Evolutionary conservation across 345 rosid species (phyloP).

Genomic region (Pistacia vera): DNA sequence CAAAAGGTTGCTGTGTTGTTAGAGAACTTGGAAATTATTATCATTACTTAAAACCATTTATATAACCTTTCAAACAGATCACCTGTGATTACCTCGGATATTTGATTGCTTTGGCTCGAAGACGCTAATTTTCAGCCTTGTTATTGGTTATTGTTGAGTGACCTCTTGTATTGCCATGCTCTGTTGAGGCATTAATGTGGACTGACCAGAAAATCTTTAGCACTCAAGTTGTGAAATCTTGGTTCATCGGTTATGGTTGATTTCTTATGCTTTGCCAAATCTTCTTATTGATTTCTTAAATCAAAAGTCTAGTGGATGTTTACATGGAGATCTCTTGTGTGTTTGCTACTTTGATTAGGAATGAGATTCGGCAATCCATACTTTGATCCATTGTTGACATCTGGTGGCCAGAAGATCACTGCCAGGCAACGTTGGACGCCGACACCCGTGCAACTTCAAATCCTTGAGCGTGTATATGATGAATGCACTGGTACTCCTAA

Average conservation of each 20-base stretch:
- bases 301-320: not conserved
- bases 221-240: too few relatives aligned
- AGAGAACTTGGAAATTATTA: not conserved
- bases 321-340: not conserved
- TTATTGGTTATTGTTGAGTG: too few relatives aligned
- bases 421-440: slow-evolving; percentile 82
- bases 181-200: too few relatives aligned
- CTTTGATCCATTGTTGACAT: slow-evolving; percentile 41
- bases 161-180: too few relatives aligned
- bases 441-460: slow-evolving; percentile 53
- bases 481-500: slow-evolving; percentile 59
- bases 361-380: slow-evolving; percentile 39
- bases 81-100: too few relatives aligned
- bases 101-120: too few relatives aligned
- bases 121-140: too few relatives aligned
- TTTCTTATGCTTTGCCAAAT: too few relatives aligned
- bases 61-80: too few relatives aligned
- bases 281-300: too few relatives aligned
- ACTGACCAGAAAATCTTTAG: too few relatives aligned
- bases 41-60: not conserved
- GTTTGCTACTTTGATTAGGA: slow-evolving; percentile 30
- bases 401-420: slow-evolving; percentile 45
- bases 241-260: too few relatives aligned
- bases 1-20: not conserved
- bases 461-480: slow-evolving; percentile 56